phyloP scores from a whole-genome alignment of 2,329 filamentous ascomycete genomes.

The Fusarium nodosum region DNA sequence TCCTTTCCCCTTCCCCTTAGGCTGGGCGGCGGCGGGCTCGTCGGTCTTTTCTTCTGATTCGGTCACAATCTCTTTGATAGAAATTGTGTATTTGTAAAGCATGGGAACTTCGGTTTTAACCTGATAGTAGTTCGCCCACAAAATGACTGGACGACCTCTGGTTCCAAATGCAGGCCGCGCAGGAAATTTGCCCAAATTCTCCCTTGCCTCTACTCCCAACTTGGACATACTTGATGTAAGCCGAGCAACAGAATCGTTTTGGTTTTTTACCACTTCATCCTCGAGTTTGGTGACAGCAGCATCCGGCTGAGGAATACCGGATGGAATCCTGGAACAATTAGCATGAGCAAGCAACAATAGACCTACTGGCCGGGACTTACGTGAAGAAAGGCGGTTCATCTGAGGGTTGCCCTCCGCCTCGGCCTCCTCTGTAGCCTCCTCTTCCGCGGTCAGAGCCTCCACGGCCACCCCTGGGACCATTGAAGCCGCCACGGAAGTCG shows the following conservation, averaged over 20 bases:
- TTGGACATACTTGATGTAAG: constrained; percentile 56
- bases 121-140: constrained; percentile 70
- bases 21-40: constrained; percentile 4
- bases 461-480: constrained; percentile 38
- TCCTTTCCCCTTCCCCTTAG: constrained; percentile 32
- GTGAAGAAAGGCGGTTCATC: constrained; percentile 38
- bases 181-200: constrained; percentile 56
- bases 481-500: constrained; percentile 31
- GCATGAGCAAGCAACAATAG: neutral
- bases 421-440: constrained; percentile 40
- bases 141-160: constrained; percentile 57
- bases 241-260: constrained; percentile 49
- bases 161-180: constrained; percentile 64
- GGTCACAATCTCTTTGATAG: constrained; percentile 50
- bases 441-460: constrained; percentile 40
- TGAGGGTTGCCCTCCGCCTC: constrained; percentile 25
- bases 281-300: constrained; percentile 56
- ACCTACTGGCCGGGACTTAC: constrained; percentile 27
- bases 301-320: constrained; percentile 45
- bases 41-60: constrained; percentile 29
- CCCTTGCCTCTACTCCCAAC: constrained; percentile 49
- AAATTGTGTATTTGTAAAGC: constrained; percentile 63
- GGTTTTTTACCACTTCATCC: constrained; percentile 54
- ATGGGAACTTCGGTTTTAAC: constrained; percentile 56
- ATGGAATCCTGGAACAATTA: constrained; percentile 45